Conservation (phyloP, 306 rosid species). For the Quercus aquifolioides region DNA sequence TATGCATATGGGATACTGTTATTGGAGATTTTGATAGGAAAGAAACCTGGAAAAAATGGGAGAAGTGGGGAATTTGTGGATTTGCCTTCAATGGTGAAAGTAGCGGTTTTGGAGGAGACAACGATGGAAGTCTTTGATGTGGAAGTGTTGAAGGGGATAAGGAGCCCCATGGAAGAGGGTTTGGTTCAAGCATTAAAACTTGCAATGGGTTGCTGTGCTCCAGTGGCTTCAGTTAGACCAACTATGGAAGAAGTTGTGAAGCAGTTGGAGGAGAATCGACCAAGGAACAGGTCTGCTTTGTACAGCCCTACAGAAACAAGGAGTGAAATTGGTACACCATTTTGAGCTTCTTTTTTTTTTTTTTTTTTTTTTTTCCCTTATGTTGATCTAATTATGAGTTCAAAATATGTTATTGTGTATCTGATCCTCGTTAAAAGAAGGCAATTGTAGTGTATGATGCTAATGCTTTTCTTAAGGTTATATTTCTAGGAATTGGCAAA, state of each 20-base stretch:
- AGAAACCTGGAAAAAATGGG: constrained; percentile 81
- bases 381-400: constrained; percentile 33
- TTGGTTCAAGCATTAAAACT: constrained; percentile 86
- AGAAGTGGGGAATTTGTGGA: constrained; percentile 69
- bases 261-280: constrained; percentile 97
- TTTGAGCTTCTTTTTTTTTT: constrained; percentile 45
- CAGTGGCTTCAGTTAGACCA: constrained; percentile 91
- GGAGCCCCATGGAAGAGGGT: constrained; percentile 97
- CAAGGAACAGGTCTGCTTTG: constrained; percentile 94
- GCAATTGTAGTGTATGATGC: constrained; percentile 27
- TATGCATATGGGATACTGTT: constrained; percentile 85
- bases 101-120: constrained; percentile 90
- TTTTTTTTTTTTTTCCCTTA: background rate
- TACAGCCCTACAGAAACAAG: constrained; percentile 97
- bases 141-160: constrained; percentile 81
- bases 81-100: constrained; percentile 92
- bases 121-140: constrained; percentile 94
- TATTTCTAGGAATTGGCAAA: constrained; percentile 26
- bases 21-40: constrained; percentile 81
- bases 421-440: constrained; percentile 14
- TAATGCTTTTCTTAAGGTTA: constrained; percentile 23
- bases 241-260: constrained; percentile 95
- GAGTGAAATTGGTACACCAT: constrained; percentile 94
- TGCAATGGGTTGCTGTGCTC: constrained; percentile 99
- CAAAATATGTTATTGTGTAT: constrained; percentile 23